Evolutionary conservation across 2,329 filamentous ascomycete genomes (phyloP).

Genomic region (Fusarium tanahbumbuense): DNA sequence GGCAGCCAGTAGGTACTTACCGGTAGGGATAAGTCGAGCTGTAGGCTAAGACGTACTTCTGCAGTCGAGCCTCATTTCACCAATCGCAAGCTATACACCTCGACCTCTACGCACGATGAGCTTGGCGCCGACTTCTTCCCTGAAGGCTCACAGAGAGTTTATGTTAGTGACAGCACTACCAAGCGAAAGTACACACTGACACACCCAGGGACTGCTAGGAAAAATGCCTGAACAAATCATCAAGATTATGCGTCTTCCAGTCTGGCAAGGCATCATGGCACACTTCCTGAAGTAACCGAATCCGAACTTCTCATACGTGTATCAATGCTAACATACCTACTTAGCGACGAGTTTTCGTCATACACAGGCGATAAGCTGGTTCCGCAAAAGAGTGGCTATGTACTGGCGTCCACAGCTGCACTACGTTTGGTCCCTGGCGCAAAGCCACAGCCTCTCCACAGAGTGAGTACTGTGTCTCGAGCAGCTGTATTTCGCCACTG

Average conservation of each 20-base stretch:
- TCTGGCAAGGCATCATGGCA: background rate
- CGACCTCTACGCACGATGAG: background rate
- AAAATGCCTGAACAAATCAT: background rate
- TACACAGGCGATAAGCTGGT: constrained; percentile 1
- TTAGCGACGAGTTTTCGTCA: background rate
- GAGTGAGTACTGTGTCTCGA: background rate
- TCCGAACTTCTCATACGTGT: background rate
- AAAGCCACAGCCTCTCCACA: background rate
- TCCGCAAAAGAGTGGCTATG: constrained; percentile 2
- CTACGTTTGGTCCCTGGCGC: background rate
- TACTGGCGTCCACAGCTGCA: background rate
- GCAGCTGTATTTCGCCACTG: background rate
- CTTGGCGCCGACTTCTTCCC: background rate
- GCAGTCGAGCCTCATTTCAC: background rate
- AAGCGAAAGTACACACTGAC: background rate
- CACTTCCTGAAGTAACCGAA: background rate
- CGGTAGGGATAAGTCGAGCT: too few species aligned
- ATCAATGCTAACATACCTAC: background rate
- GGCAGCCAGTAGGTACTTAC: too few species aligned
- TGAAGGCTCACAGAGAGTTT: background rate
- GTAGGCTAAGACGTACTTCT: too few species aligned
- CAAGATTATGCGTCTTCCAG: background rate
- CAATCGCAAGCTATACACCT: background rate
- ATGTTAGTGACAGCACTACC: background rate
- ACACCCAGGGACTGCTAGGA: background rate